Evolutionary conservation across 2,329 filamentous ascomycete species (phyloP), one percentile per base, ranked within the genome.

Genomic region (Ophiostoma montium): DNA sequence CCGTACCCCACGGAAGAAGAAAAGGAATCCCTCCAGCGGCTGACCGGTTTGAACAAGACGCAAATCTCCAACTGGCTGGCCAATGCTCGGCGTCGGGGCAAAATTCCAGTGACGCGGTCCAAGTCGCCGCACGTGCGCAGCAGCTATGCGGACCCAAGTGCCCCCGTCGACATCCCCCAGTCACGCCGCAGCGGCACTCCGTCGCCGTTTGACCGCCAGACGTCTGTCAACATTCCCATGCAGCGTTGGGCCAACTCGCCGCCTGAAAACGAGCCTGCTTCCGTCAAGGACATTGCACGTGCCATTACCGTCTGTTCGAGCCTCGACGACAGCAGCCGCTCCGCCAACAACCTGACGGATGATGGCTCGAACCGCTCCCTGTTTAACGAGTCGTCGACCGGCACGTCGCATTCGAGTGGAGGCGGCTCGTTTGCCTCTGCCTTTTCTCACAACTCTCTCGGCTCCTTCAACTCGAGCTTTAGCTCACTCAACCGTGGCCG

Each of bases 31-130:
- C 70, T 95, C 23, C 83, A 87, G 63, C 73, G 76, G 43, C 76
- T 84, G 57, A 95, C 88, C 1, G 86, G 87, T 8, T 71, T 95
- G 36, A 88, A 79, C 62, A 79, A 86, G 58, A 83, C 75, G 13
- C 89, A 95, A 60, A 90, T 95, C 57, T 82, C 82, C 11, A 94
- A 94, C 62, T 95, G 88, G 88, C 77, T 95, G 43, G 88, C 88
- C 52, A 95, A 95, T 63, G 87, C 87, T 50, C 80, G 88, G 39
- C 78, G 88, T 50, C 76, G 88, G 54, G 82, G 85, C 57, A 95
- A 94, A 67, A 79, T 84, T 49, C 77, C 80, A 44, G 70, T 76
- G 2, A 78, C 78, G 43, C 74, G 82, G 54, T 79, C 77, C 30
- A 78, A 74, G 16, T 89, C 86, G 5, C 84, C 86, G 1, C 77